These are phyloP conservation scores for Diutina mesorugosa DNA, from an alignment of 1,139 yeast species.

Conservation along the genomic window DNA sequence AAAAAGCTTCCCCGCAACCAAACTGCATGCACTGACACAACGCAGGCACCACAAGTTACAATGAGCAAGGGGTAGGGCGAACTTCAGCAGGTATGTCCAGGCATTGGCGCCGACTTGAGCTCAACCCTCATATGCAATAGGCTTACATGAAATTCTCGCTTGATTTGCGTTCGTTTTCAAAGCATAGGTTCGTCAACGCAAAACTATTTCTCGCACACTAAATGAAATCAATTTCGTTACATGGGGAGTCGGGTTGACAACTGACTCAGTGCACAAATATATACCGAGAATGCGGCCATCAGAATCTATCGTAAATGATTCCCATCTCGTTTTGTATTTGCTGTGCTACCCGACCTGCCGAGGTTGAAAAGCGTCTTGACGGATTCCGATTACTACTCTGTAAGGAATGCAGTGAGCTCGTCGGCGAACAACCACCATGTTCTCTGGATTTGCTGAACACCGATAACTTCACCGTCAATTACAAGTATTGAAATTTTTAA, in stretches of 20 bases:
- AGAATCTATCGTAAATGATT: not conserved
- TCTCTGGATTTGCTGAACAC: not conserved
- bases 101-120: not conserved
- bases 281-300: not conserved
- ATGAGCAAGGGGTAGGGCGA: not conserved
- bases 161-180: too few species aligned
- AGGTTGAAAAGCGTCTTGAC: not conserved
- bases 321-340: not conserved
- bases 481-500: not conserved
- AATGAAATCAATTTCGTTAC: not conserved
- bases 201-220: not conserved
- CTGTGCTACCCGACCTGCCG: not conserved
- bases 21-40: not conserved
- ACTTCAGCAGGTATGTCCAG: not conserved
- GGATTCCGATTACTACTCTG: not conserved
- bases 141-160: too few species aligned
- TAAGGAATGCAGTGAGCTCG: not conserved
- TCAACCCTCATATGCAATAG: too few species aligned
- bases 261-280: not conserved
- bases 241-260: not conserved
- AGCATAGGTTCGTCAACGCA: not conserved
- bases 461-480: not conserved
- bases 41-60: not conserved
- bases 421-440: not conserved
- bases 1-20: not conserved